phyloP scores from a whole-genome alignment of 2,329 filamentous ascomycete species.

The Fusarium sp. region DNA sequence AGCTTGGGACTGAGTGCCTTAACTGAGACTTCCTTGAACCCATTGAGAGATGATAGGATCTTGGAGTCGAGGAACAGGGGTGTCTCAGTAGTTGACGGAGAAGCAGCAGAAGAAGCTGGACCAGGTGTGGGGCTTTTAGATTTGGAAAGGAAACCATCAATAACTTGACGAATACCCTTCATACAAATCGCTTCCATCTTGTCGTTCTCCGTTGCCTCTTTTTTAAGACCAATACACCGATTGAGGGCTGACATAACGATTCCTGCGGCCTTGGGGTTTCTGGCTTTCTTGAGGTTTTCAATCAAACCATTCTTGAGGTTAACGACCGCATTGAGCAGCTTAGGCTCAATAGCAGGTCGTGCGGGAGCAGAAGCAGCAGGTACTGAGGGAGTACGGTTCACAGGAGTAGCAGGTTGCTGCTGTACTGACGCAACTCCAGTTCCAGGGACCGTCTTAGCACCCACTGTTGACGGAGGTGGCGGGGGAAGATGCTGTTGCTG shows the following conservation, averaged over 20 bases:
- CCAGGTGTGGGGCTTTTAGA: slow-evolving; percentile 51
- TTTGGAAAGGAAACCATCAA: slow-evolving; percentile 55
- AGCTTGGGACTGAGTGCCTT: slow-evolving; percentile 55
- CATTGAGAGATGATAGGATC: slow-evolving; percentile 55
- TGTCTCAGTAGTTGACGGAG: slow-evolving; percentile 37
- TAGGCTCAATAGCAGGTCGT: slow-evolving; percentile 57
- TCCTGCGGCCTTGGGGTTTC: slow-evolving; percentile 57
- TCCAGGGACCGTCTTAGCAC: slow-evolving; percentile 38
- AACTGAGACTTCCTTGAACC: slow-evolving; percentile 60
- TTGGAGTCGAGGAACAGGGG: slow-evolving; percentile 53
- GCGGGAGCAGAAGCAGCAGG: slow-evolving; percentile 43
- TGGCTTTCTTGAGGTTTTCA: slow-evolving; percentile 58
- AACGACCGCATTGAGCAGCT: slow-evolving; percentile 56
- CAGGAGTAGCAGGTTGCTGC: slow-evolving; percentile 34
- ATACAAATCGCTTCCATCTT: slow-evolving; percentile 61
- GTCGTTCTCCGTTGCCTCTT: slow-evolving; percentile 57
- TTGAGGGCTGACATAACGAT: slow-evolving; percentile 66
- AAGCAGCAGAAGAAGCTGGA: slow-evolving; percentile 41
- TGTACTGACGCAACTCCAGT: slow-evolving; percentile 25
- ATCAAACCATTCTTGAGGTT: slow-evolving; percentile 61
- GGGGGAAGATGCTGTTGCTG: slow-evolving; percentile 23
- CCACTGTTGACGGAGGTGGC: slow-evolving; percentile 23
- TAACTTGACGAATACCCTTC: slow-evolving; percentile 56
- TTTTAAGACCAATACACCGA: slow-evolving; percentile 61
- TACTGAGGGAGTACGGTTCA: slow-evolving; percentile 43